Percentiles rank a stretch among this genome's conserved stretches.
Conservation (phyloP, 78 protist genomes). For the Speleostelium caveatum region DNA sequence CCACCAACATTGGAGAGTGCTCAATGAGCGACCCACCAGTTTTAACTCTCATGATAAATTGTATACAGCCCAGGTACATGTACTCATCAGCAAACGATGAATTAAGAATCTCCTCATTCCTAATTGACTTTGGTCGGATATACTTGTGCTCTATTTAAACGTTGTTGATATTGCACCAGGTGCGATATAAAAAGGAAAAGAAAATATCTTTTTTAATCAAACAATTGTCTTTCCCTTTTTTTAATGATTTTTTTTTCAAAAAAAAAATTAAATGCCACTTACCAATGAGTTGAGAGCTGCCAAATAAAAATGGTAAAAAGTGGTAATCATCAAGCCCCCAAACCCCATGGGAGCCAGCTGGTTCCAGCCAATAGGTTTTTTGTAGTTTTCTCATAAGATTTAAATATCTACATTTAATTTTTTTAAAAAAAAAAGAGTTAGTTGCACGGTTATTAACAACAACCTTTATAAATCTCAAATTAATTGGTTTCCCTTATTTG, state of each 20-base stretch:
- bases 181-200: not conserved
- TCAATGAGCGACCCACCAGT: constrained; percentile 83
- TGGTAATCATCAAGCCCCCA: constrained; percentile 99
- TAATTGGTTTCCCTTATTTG: too few relatives aligned
- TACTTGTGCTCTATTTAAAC: constrained; percentile 72
- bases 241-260: too few relatives aligned
- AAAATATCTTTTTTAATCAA: not conserved
- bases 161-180: not conserved
- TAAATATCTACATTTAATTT: constrained; percentile 90
- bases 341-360: constrained; percentile 99
- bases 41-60: constrained; percentile 80
- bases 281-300: constrained; percentile 94
- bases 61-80: constrained; percentile 80
- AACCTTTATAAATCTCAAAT: too few relatives aligned
- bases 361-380: constrained; percentile 93
- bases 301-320: constrained; percentile 92
- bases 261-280: too few relatives aligned
- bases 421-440: too few relatives aligned
- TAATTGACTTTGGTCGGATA: constrained; percentile 73
- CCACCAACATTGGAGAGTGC: constrained; percentile 90
- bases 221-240: too few relatives aligned
- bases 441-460: not conserved
- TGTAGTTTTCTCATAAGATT: constrained; percentile 86
- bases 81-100: constrained; percentile 49
- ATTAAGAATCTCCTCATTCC: constrained; percentile 23